Base-by-base conservation (phyloP, 345 rosid genomes). In the Eucalyptus coolabah region DNA sequence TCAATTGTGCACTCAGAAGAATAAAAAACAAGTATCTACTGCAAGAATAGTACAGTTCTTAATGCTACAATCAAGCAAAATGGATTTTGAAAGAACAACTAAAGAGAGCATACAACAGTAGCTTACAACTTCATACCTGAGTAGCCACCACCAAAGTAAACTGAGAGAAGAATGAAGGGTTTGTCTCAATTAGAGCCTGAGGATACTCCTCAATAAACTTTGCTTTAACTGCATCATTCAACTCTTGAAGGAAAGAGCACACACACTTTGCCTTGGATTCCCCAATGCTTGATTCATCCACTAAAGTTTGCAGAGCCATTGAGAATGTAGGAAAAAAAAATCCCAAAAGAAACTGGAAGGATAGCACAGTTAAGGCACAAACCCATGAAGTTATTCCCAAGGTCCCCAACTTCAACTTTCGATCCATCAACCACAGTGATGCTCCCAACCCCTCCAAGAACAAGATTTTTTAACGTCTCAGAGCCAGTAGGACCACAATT, bases 401-500 rank as follows among this genome's bases (percentile, higher is more conserved):
- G 98, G 93, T 96, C 99, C 19, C 98, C 96, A n/a, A 91, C 81
- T 91, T 94, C 96, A 89, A 98, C 99, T 91, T 92, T 95, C 16
- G 99, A 97, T 89, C 99, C 99, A 94, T 98, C 99, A 86, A 98
- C 95, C 49, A 98, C 91, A 16, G 99, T 96, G 90, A 98, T 96
- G 83, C 98, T 96, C 40, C 99, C 99, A 89, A 98, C 94, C 63
- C 99, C 99, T 87, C 98, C 99, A 77, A 98, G 99, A 77, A 98
- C 99, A 89, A 98, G 96, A 92, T 98, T 98, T 90, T 98, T 98
- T 91, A 98, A 90, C 8, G 99, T 97, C 93, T 98, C 99, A 2
- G 99, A 97, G 65, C 99, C 99, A 11, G 99, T 97, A 65, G 99
- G 99, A 63, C 99, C 99, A 91, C 99, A 98, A 88, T 97, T 98